A percentile compares a stretch with the other conserved stretches of the same genome.
phyloP scores from a whole-genome alignment of 345 rosid species.

The Linum usitatissimum region DNA sequence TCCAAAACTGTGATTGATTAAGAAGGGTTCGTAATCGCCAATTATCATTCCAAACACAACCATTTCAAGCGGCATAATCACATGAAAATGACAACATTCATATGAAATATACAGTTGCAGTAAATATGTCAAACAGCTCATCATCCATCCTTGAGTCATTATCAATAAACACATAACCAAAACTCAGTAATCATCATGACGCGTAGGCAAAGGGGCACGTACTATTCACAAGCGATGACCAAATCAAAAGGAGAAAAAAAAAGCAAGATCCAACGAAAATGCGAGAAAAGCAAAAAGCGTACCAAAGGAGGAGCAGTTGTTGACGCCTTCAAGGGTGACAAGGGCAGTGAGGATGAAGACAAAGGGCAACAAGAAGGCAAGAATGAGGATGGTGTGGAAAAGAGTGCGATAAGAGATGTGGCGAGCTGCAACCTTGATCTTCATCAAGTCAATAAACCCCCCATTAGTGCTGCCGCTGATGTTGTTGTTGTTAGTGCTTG shows the following conservation, averaged over 20 bases:
- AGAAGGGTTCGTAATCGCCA: not conserved
- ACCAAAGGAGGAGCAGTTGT: constrained; percentile 99
- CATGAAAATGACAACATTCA: not conserved
- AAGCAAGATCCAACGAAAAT: constrained; percentile 17
- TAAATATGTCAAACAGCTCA: not conserved
- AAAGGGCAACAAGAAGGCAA: constrained; percentile 96
- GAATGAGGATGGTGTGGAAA: constrained; percentile 87
- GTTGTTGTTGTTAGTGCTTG: constrained; percentile 44
- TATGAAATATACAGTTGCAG: not conserved
- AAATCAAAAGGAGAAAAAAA: not conserved
- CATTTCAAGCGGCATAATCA: not conserved
- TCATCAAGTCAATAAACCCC: constrained; percentile 96
- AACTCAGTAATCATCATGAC: not conserved
- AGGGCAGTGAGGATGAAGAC: constrained; percentile 96
- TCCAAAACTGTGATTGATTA: not conserved
- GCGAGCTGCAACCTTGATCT: constrained; percentile 99
- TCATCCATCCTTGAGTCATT: not conserved
- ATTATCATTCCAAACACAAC: not conserved
- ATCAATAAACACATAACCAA: not conserved
- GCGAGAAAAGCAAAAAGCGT: not conserved
- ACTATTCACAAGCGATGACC: not conserved
- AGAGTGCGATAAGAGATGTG: constrained; percentile 94
- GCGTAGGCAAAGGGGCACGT: not conserved
- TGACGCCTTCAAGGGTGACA: constrained; percentile 99
- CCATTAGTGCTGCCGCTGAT: constrained; percentile 21